Evolutionary conservation across 352 stramenopile species (phyloP).

Genomic region (Aphanomyces euteiches): DNA sequence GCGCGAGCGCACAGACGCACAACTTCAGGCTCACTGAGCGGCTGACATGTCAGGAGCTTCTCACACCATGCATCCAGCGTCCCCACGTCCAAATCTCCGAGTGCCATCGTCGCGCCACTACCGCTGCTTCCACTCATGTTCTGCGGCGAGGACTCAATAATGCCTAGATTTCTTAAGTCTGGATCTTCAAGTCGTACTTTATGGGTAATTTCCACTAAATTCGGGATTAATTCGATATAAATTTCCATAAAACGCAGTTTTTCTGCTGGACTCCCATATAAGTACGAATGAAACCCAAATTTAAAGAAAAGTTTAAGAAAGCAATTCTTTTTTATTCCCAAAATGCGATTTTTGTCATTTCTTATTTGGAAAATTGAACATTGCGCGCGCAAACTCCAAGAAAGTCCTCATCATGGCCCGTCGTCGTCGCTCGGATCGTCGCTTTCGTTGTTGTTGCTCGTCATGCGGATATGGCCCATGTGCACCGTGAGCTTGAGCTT

Average conservation of each 20-base stretch:
- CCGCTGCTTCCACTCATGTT: conserved; percentile 8
- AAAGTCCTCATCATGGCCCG: too few relatives aligned
- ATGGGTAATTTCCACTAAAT: too few relatives aligned
- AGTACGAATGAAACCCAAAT: too few relatives aligned
- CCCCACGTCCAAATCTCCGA: conserved; percentile 63
- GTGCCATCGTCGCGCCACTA: conserved; percentile 12
- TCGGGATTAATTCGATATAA: too few relatives aligned
- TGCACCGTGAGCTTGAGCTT: conserved; percentile 15
- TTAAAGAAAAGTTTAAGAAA: too few relatives aligned
- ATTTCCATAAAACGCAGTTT: too few relatives aligned
- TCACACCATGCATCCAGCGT: conserved; percentile 94
- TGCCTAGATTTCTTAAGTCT: conserved; percentile 1
- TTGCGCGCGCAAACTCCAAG: too few relatives aligned
- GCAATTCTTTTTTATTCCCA: too few relatives aligned
- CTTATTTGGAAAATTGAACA: too few relatives aligned
- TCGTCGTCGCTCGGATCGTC: background rate
- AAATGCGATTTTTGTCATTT: too few relatives aligned
- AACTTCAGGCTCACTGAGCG: conserved; percentile 94
- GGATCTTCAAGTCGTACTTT: conserved; percentile 8
- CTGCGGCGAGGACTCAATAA: conserved; percentile 11
- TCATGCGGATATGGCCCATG: conserved; percentile 17
- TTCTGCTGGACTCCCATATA: too few relatives aligned
- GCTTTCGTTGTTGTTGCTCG: background rate
- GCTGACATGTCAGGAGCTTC: conserved; percentile 91
- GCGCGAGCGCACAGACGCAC: conserved; percentile 93